phyloP scores from a whole-genome alignment of 805 yeast genomes.

The Pichia exigua region DNA sequence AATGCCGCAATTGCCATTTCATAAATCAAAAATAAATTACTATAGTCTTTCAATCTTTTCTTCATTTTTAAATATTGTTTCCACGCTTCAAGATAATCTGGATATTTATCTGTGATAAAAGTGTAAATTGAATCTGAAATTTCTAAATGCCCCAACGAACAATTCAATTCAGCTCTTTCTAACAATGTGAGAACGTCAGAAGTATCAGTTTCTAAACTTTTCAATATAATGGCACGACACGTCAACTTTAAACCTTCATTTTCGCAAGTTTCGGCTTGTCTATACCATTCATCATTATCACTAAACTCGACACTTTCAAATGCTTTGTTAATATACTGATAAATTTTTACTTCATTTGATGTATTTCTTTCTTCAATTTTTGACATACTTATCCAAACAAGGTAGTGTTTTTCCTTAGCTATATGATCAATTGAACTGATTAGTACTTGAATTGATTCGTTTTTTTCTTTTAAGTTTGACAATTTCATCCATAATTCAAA shows the following conservation, averaged over 20 bases:
- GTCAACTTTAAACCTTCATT: slow-evolving; percentile 37
- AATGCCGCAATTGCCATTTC: slow-evolving; percentile 45
- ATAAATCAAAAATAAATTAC: slow-evolving; percentile 36
- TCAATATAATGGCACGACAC: slow-evolving; percentile 44
- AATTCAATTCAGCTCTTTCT: slow-evolving; percentile 29
- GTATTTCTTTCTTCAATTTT: slow-evolving; percentile 53
- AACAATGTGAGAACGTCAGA: background rate
- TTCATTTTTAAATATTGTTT: slow-evolving; percentile 33
- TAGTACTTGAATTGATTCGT: slow-evolving; percentile 46
- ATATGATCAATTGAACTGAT: slow-evolving; percentile 53
- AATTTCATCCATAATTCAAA: slow-evolving; percentile 60
- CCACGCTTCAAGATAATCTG: slow-evolving; percentile 45
- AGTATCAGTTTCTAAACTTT: slow-evolving; percentile 9
- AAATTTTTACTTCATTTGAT: slow-evolving; percentile 37
- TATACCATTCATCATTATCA: slow-evolving; percentile 43
- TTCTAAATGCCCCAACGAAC: slow-evolving; percentile 17
- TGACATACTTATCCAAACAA: slow-evolving; percentile 65
- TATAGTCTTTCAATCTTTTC: slow-evolving; percentile 21
- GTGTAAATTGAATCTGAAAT: slow-evolving; percentile 43
- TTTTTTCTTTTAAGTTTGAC: slow-evolving; percentile 36
- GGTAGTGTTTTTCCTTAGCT: slow-evolving; percentile 30
- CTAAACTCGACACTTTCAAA: slow-evolving; percentile 23
- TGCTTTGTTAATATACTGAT: slow-evolving; percentile 43
- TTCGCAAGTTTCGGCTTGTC: slow-evolving; percentile 48
- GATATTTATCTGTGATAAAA: slow-evolving; percentile 38